Evolutionary conservation across 495 filamentous ascomycete species (phyloP).

Genomic region (Pyronema omphalodes): DNA sequence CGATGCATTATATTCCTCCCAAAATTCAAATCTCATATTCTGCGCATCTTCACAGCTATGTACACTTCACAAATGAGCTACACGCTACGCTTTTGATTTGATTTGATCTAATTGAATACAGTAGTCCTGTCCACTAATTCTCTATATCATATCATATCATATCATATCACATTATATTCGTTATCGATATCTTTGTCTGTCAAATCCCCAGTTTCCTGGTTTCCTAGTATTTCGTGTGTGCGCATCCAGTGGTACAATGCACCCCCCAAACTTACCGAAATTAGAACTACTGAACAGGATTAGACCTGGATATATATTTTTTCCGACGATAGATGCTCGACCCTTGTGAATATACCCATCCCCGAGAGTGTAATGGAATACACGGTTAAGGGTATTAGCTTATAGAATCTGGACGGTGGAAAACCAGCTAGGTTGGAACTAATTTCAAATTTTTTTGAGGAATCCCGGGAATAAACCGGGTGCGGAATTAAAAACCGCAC

Average conservation of each 20-base stretch:
- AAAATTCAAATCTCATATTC: conserved; percentile 40
- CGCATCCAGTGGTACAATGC: conserved; percentile 98
- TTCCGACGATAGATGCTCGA: conserved; percentile 83
- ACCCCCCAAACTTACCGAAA: conserved; percentile 51
- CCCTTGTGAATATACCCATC: conserved; percentile 77
- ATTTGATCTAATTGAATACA: too few species aligned
- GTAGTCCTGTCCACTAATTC: too few species aligned
- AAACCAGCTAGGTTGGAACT: conserved; percentile 71
- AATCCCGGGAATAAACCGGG: conserved; percentile 37
- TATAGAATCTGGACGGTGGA: conserved; percentile 94
- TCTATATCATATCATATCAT: too few species aligned
- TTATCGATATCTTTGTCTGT: too few species aligned
- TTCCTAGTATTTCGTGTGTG: conserved; percentile 18
- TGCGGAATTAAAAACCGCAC: too few species aligned
- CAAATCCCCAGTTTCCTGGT: too few species aligned
- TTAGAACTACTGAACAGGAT: conserved; percentile 49
- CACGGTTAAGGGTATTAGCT: conserved; percentile 72
- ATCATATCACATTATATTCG: too few species aligned
- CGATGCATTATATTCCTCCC: too few species aligned
- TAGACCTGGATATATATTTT: conserved; percentile 64
- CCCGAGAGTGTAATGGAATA: conserved; percentile 60
- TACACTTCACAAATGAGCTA: too few species aligned
- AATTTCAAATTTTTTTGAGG: conserved; percentile 76
- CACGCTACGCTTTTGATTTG: too few species aligned
- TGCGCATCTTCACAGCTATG: too few species aligned